Evolutionary conservation across 257 asterid species (phyloP).

Genomic region (Nicotiana obtusifolia): DNA sequence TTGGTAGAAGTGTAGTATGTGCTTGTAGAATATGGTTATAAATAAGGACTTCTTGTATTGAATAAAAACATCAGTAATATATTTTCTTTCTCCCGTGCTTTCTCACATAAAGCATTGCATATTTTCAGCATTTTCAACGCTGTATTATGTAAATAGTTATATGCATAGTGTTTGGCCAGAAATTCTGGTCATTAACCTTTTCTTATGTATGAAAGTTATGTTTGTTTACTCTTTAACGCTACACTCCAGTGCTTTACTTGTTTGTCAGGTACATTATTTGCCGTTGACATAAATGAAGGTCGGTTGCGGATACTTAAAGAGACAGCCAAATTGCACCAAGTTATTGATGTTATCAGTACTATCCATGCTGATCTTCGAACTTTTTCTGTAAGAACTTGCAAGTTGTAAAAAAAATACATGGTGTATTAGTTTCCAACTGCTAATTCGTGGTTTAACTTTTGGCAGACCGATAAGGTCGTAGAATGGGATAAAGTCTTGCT

Average conservation of each 20-base stretch:
- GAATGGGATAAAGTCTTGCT: slow-evolving; percentile 82
- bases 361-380: slow-evolving; percentile 70
- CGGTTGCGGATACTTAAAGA: slow-evolving; percentile 84
- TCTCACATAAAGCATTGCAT: background rate
- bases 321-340: slow-evolving; percentile 70
- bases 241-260: slow-evolving; percentile 5
- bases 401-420: background rate
- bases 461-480: slow-evolving; percentile 38
- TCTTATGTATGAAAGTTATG: background rate
- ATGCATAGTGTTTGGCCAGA: background rate
- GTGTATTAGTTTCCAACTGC: background rate
- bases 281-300: slow-evolving; percentile 77
- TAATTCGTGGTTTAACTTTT: background rate
- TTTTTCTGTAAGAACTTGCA: slow-evolving; percentile 44
- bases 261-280: slow-evolving; percentile 61
- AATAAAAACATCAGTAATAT: too few relatives aligned
- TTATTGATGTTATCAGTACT: slow-evolving; percentile 48
- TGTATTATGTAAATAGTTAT: background rate
- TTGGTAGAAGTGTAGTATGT: too few relatives aligned
- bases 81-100: too few relatives aligned
- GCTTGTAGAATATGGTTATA: too few relatives aligned
- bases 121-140: background rate
- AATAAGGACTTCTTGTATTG: too few relatives aligned
- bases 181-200: background rate
- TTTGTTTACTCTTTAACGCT: background rate